A percentile compares a stretch with the other conserved stretches of the same genome.
Conservation (phyloP, 108 stramenopile species). For the Nitzschia palea region DNA sequence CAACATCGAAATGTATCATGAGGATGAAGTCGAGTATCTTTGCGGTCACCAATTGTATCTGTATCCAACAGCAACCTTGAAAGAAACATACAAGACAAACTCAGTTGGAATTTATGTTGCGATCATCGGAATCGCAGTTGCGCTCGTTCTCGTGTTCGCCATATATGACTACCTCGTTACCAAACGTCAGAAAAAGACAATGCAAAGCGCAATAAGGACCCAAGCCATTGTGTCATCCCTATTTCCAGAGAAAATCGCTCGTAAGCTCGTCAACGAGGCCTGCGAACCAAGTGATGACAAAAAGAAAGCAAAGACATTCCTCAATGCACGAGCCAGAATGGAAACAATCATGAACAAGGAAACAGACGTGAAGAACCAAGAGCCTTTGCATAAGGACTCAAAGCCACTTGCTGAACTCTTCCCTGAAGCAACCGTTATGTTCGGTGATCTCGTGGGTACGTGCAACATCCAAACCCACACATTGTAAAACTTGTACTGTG, state of each 20-base stretch:
- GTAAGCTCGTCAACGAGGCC: constrained; percentile 14
- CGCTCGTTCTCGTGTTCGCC: background rate
- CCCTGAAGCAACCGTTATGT: background rate
- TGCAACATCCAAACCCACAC: too few relatives aligned
- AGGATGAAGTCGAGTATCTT: background rate
- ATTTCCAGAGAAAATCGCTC: constrained; percentile 32
- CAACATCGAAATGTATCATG: constrained; percentile 6
- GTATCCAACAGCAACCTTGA: constrained; percentile 11
- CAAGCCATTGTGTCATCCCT: constrained; percentile 41
- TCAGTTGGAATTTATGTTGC: background rate
- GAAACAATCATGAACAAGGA: background rate
- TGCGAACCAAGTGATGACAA: background rate
- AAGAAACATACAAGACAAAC: constrained; percentile 11
- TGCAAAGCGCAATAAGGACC: constrained; percentile 22
- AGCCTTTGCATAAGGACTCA: background rate
- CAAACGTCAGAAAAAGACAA: constrained; percentile 33
- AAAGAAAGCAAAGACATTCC: background rate
- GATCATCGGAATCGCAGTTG: background rate
- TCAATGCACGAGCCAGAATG: background rate
- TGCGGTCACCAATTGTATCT: constrained; percentile 23
- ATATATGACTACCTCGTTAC: constrained; percentile 35
- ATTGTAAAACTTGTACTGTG: too few relatives aligned
- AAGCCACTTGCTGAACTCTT: constrained; percentile 1
- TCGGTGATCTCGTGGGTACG: constrained; percentile 2
- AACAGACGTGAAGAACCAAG: background rate